A percentile compares a stretch with the other conserved stretches of the same genome.
Evolutionary conservation across 768 basidiomycete species (phyloP).

Genomic region (Rickenella mellea): DNA sequence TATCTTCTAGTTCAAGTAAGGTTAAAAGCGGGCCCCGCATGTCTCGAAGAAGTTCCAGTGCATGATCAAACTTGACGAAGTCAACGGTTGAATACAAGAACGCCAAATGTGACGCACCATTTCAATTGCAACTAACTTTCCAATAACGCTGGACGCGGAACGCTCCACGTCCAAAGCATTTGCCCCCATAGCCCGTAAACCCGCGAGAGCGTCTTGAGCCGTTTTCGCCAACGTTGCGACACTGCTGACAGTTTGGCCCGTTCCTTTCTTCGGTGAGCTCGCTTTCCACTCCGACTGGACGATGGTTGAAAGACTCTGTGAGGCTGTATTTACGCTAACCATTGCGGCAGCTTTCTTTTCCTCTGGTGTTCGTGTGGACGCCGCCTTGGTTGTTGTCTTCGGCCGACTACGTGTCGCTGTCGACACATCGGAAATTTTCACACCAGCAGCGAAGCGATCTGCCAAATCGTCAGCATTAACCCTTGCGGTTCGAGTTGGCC

Average conservation of each 20-base stretch:
- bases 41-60: slow-evolving; percentile 33
- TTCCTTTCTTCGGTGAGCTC: slow-evolving; percentile 13
- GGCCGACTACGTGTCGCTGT: slow-evolving; percentile 1
- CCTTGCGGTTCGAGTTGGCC: no score
- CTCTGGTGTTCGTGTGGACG: slow-evolving; percentile 14
- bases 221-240: slow-evolving; percentile 27
- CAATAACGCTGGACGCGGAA: slow-evolving; percentile 57
- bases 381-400: slow-evolving; percentile 10
- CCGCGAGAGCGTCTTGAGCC: slow-evolving; percentile 34
- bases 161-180: slow-evolving; percentile 60
- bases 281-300: slow-evolving; percentile 56
- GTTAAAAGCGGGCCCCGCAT: slow-evolving; percentile 36
- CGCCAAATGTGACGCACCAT: slow-evolving; percentile 42
- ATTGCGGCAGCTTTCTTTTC: slow-evolving; percentile 39
- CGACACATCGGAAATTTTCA: slow-evolving; percentile 16
- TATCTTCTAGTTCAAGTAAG: no score
- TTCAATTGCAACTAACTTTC: slow-evolving; percentile 58
- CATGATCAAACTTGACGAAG: slow-evolving; percentile 40
- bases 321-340: slow-evolving; percentile 53
- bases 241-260: slow-evolving; percentile 16
- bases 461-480: slow-evolving; percentile 21
- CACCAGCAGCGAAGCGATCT: slow-evolving; percentile 18
- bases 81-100: slow-evolving; percentile 1
- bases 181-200: slow-evolving; percentile 35
- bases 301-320: slow-evolving; percentile 43